Base-by-base conservation (phyloP, 352 stramenopile genomes). In the Phytophthora ramorum region DNA sequence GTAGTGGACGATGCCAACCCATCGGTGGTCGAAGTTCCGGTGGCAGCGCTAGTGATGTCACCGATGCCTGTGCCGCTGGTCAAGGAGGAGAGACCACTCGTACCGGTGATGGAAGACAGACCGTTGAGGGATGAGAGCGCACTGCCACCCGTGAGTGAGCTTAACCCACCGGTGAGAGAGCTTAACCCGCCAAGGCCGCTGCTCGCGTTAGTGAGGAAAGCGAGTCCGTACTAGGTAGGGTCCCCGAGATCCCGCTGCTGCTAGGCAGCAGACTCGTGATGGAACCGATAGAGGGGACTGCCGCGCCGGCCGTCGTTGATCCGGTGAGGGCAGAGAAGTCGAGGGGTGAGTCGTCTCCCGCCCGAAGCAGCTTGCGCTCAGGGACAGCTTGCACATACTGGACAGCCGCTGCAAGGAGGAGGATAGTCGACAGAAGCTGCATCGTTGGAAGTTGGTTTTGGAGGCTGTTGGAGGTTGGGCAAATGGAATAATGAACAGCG, bases 201-300 rank as follows among this genome's bases (percentile, higher is more conserved):
- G 16, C 14, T 43, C 8, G 37, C 8, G 37, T 41, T 12, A 49
- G 34, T 0, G 56, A 63, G 7, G 45, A 49, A 4, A 63, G 45
- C 9, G 55, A 53, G 44, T 63, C 13, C 14, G 55, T 55, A 17
- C 20, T 58, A 10, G 50, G 50, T 38, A 58, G 34, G 50, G n/a
- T 9, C 35, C 50, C 34, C 10, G 34, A 40, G 9, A n/a, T n/a
- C 14, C 14, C 37, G 16, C 37, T 43, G 35, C 51, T 48, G 37
- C 35, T 58, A 17, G 51, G 51, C 51, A 58, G 35, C 22, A 58
- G 24, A 28, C 2, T 48, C 3, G 24, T 49, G 51, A 41, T 48
- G 10, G 51, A 58, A n/a, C 35, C 16, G 37, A 9, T 43, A 3
- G 51, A 58, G 16, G 35, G 51, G 16, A 41, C 12, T 19, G 35